These are phyloP conservation scores for Xylaria sp. DNA, from an alignment of 495 filamentous ascomycete genomes.

Conservation along the genomic window DNA sequence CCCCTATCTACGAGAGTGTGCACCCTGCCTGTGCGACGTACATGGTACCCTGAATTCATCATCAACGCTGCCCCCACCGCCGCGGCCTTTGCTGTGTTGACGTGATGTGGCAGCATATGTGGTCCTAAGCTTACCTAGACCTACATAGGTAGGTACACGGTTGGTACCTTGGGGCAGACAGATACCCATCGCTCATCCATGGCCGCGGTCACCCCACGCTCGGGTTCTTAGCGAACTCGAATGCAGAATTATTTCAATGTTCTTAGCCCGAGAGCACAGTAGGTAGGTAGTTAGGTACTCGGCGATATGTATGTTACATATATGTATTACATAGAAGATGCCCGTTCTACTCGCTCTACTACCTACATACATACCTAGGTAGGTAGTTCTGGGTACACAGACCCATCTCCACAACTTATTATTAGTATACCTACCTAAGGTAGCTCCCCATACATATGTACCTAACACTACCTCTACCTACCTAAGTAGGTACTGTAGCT, in stretches of 20 bases:
- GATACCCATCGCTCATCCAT: no score
- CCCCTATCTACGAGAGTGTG: not conserved
- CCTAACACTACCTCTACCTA: no score
- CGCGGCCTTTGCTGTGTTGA: not conserved
- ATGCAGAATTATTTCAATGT: not conserved
- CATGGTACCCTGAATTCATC: not conserved
- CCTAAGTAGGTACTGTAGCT: no score
- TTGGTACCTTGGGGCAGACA: not conserved
- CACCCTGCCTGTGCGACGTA: not conserved
- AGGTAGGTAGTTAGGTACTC: no score
- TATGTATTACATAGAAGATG: not conserved
- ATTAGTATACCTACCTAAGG: no score
- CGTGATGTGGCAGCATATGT: slow-evolving; percentile 13
- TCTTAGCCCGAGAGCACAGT: not conserved
- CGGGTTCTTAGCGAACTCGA: not conserved
- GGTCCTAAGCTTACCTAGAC: not conserved
- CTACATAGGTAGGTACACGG: slow-evolving; percentile 2
- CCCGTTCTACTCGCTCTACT: no score
- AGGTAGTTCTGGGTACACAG: not conserved
- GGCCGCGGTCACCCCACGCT: not conserved
- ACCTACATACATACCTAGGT: no score
- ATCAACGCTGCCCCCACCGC: not conserved
- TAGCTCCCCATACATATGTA: no score
- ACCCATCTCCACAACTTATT: not conserved
- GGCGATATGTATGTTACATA: no score